phyloP scores from a whole-genome alignment of 345 rosid genomes.

The Raphanus raphanistrum region DNA sequence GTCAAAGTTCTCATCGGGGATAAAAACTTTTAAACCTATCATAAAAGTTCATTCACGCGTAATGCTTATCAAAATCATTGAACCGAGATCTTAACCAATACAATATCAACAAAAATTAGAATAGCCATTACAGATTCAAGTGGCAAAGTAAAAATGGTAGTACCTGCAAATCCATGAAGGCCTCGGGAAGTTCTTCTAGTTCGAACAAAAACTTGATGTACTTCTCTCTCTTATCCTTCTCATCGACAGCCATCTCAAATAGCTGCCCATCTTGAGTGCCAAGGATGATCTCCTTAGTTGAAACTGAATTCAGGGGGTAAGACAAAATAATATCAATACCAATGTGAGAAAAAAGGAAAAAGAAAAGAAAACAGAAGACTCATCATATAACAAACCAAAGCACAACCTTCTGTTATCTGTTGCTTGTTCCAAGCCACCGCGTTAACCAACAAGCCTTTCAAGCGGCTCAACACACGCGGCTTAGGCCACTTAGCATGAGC shows the following conservation, averaged over 20 bases:
- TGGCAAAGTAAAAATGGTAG: neutral
- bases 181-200: constrained; percentile 82
- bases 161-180: constrained; percentile 95
- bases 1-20: neutral
- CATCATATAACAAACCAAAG: constrained; percentile 18
- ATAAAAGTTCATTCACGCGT: neutral
- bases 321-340: constrained; percentile 23
- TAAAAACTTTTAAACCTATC: neutral
- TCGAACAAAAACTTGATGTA: constrained; percentile 78
- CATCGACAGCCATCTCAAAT: constrained; percentile 88
- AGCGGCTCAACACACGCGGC: constrained; percentile 73
- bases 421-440: constrained; percentile 96
- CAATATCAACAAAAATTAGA: neutral
- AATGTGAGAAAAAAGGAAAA: neutral
- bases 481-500: constrained; percentile 94
- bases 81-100: neutral
- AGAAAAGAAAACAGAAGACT: neutral
- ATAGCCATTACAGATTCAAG: neutral
- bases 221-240: constrained; percentile 96
- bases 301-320: constrained; percentile 47
- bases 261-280: constrained; percentile 95
- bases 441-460: constrained; percentile 85
- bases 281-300: constrained; percentile 89
- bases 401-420: constrained; percentile 84
- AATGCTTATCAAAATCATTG: neutral